Evolutionary conservation across 2,329 filamentous ascomycete genomes (phyloP), one percentile per base, ranked within the genome.

Genomic region (Cercospora berteroae): DNA sequence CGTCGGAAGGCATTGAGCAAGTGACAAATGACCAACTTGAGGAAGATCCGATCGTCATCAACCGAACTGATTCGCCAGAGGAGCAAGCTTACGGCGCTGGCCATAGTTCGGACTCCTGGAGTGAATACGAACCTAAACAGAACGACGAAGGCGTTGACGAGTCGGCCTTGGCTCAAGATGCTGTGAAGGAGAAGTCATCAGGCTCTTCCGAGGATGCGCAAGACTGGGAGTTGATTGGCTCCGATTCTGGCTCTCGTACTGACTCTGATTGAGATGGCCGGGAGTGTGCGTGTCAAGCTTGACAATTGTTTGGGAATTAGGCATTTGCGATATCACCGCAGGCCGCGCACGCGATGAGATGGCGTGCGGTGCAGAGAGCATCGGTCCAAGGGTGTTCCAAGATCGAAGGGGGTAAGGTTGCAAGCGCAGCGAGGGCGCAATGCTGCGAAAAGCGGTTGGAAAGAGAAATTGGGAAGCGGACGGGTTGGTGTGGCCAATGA

Each of bases 21-120:
- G 58, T 25, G 58, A 5, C 12, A 20, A 48, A n/a, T 16, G 5
- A 48, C 16, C 39, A 50, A 31, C n/a, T 20, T 50, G 39, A 16
- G 23, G 39, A 20, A 29, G 25, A n/a, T 48, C 5, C 13, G 44
- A 13, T 59, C 10, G 8, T 23, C 12, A 29, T 59, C 44, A 13
- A n/a, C 12, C 33, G 25, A 12, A 10, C 27, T 5, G 42, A 52
- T 10, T 9, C 25, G 5, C 20, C 50, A 6, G 20, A 50, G 20
- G 59, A 29, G 27, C 20, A 20, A 7, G 27, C 18, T 1, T 33
- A 27, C 58, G 31, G 29, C 33, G 61, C 25, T n/a, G 61, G 61
- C n/a, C 33, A 63, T 31, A 63, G 61, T 20, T 52, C 23, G 29
- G 61, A 63, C 33, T 63, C 61, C 25, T 63, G 61, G 61, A 57